Conservation (phyloP, 2,329 filamentous ascomycete species). For the Onygenales sp. region DNA sequence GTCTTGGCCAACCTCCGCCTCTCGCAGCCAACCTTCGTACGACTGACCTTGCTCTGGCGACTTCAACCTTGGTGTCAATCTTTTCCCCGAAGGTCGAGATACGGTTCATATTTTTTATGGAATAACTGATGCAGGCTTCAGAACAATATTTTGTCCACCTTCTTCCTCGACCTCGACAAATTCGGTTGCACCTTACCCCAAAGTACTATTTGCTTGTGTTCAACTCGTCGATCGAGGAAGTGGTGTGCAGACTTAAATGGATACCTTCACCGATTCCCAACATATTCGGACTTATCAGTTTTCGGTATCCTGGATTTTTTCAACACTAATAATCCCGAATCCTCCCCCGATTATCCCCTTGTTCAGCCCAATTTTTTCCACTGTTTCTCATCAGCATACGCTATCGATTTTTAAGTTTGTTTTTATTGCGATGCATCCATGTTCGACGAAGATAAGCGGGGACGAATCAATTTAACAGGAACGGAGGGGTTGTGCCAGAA, state of each 20-base stretch:
- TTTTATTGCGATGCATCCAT: conserved; percentile 12
- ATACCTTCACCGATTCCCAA: conserved; percentile 9
- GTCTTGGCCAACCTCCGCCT: conserved; percentile 11
- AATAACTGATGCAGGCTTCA: conserved; percentile 11
- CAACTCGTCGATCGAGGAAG: neutral
- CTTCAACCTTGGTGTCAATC: neutral
- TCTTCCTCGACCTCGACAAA: conserved; percentile 1
- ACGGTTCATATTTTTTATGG: conserved; percentile 6
- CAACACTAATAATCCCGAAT: conserved; percentile 8
- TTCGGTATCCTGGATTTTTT: conserved; percentile 7
- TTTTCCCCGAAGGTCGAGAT: conserved; percentile 8
- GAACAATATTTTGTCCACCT: conserved; percentile 7
- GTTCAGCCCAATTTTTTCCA: conserved; percentile 6
- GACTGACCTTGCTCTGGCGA: neutral
- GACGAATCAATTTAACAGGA: conserved; percentile 1
- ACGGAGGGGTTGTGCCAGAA: neutral
- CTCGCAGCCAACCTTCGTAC: conserved; percentile 6
- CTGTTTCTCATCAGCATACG: conserved; percentile 3
- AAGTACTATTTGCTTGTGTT: conserved; percentile 2
- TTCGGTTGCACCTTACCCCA: conserved; percentile 8
- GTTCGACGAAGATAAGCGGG: conserved; percentile 10
- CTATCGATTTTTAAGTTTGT: conserved; percentile 6
- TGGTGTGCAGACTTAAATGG: conserved; percentile 6
- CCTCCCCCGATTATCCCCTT: conserved; percentile 6
- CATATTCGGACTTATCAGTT: conserved; percentile 7